Evolutionary conservation across 192 early-diverging fungal species (phyloP), one percentile per base, ranked within the genome.

Genomic region (Mortierella claussenii): DNA sequence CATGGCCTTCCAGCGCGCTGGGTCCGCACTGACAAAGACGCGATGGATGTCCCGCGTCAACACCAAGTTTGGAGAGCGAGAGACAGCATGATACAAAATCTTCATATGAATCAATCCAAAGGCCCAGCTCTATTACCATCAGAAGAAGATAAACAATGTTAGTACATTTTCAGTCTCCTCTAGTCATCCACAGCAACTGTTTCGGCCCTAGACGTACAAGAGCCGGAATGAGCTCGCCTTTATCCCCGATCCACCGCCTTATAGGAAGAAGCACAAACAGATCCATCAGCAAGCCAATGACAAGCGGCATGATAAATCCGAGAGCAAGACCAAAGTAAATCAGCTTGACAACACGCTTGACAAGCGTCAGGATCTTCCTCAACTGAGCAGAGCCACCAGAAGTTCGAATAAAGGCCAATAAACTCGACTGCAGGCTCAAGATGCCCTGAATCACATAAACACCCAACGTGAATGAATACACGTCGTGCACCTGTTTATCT

Each of bases 391-490:
- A 8, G 31, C 24, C 28, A 33, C 3, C 9, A 33, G n/a, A n/a
- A n/a, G n/a, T n/a, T n/a, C n/a, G n/a, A n/a, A n/a, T n/a, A n/a
- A n/a, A n/a, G n/a, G n/a, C n/a, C n/a, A n/a, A n/a, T n/a, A 46
- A 62, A 54, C 31, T 65, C 60, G 21, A 67, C 34, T 70, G 44
- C 47, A 34, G 15, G 58, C 70, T 31, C 46, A 51, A 62, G 17
- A 80, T 10, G 27, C 28, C 30, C 32, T 65, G 46, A 36, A 88
- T 61, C 18, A 89, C 61, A 55, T 90, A 86, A 28, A 91, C 53
- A 1, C 97, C 97, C 26, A 94, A 51, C 2, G 85, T 63, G 52
- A 93, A 86, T 20, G 93, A 76, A 64, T 94, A 90, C 13, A 95
- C 44, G 68, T 98, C 96, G 69, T 96, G 93, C 1, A 90, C 80